Evolutionary conservation across 176 grass and related monocot genomes (phyloP), one percentile per base, ranked within the genome.

Genomic region (Alloteropsis semialata): DNA sequence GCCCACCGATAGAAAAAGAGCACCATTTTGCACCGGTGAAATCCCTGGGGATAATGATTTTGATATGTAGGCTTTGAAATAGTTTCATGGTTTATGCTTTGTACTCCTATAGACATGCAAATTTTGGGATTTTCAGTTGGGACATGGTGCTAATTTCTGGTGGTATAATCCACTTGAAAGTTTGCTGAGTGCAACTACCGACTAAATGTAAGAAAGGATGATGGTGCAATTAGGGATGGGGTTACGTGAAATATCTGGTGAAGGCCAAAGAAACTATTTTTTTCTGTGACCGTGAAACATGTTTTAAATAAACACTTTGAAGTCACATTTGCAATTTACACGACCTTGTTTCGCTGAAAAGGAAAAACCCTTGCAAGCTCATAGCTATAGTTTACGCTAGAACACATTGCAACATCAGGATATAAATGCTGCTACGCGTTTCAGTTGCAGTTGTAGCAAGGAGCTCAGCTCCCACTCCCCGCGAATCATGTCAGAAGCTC

Each of bases 41-140:
- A 69, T 32, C 17, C 60, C n/a, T 61, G 3, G 5, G 14, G 39
- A 2, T 5, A 30, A 19, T 36, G 13, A 10, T 34, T 14, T 44
- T 43, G 0, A 11, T 76, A 24, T 63, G 17, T 66, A 59, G 48
- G 19, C 17, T 73, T 38, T 0, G 29, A 27, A 66, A 74, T 65
- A 14, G 57, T 74, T 56, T 63, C 0, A 13, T 37, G 19, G 19
- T 48, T 85, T 68, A 58, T 54, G 64, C 29, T 58, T 77, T 34
- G 17, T 25, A 21, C 29, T 38, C 2, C 27, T 21, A 36, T 18
- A 55, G 6, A 78, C 30, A 70, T 27, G 65, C 8, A 1, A 13
- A 36, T 24, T 76, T 81, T 76, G 22, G 21, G 16, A 43, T 50
- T 9, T 58, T 79, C 8, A 65, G 30, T 76, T 81, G 67, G 59